Conservation (phyloP, 75 land plant genomes). For the Cryptomeria japonica region DNA sequence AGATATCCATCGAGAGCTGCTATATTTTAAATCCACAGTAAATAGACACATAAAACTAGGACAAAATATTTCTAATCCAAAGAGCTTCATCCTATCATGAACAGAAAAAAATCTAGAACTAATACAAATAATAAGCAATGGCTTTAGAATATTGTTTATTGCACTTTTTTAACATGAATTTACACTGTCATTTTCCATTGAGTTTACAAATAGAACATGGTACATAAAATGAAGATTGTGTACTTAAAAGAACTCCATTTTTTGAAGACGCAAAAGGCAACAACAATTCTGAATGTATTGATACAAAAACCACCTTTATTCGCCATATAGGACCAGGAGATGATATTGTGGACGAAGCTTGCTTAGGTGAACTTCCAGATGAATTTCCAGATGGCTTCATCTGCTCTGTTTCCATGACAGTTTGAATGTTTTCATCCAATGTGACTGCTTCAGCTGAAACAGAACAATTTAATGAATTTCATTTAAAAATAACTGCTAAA, state of each 20-base stretch:
- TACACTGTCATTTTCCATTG: not conserved
- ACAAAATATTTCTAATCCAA: not conserved
- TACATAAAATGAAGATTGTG: not conserved
- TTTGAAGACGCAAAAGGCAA: not conserved
- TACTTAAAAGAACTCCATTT: not conserved
- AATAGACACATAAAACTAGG: not conserved
- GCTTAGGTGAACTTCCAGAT: conserved; percentile 18
- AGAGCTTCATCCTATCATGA: not conserved
- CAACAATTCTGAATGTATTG: not conserved
- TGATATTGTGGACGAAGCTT: conserved; percentile 37
- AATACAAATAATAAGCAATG: not conserved
- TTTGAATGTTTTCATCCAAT: conserved; percentile 19
- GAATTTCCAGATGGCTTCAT: conserved; percentile 30
- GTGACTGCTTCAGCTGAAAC: conserved; percentile 10
- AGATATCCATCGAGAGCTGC: not conserved
- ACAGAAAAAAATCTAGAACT: not conserved
- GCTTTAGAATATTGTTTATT: not conserved
- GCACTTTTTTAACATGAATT: not conserved
- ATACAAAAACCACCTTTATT: conserved; percentile 46
- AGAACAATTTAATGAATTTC: not conserved
- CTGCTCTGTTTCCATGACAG: conserved; percentile 21
- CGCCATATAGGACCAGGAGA: conserved; percentile 58
- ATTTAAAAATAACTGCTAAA: not conserved
- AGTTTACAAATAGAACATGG: not conserved
- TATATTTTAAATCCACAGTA: not conserved